Evolutionary conservation across 352 stramenopile species (phyloP).

Genomic region (Globisporangium barbulae): DNA sequence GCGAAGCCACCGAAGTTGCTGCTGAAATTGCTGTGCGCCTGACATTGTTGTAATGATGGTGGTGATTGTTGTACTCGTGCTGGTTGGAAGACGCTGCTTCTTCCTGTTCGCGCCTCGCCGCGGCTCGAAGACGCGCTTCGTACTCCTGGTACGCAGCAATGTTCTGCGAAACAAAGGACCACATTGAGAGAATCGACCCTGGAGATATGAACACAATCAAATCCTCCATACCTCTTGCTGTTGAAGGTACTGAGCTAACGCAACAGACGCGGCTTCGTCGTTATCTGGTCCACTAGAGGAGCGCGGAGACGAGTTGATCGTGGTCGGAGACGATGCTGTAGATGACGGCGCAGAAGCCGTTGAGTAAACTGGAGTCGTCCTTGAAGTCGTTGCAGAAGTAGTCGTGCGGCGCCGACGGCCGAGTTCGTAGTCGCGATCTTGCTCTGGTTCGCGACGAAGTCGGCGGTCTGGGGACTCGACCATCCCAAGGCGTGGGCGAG

Average conservation of each 20-base stretch:
- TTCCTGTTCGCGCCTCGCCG: constrained; percentile 18
- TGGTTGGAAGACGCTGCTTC: constrained; percentile 6
- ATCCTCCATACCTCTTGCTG: constrained; percentile 51
- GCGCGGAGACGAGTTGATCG: constrained; percentile 18
- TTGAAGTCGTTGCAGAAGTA: background rate
- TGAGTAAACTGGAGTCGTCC: background rate
- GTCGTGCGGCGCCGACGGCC: constrained; percentile 1
- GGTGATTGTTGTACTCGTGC: background rate
- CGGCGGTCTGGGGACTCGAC: constrained; percentile 14
- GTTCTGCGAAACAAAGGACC: constrained; percentile 30
- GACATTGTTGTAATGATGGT: background rate
- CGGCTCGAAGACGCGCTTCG: constrained; percentile 31
- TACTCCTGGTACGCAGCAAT: constrained; percentile 70
- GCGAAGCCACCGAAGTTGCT: background rate
- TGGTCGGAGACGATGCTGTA: constrained; percentile 20
- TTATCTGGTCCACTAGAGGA: constrained; percentile 22
- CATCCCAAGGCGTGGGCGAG: constrained; percentile 15
- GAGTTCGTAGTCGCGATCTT: constrained; percentile 17
- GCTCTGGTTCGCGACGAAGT: constrained; percentile 13
- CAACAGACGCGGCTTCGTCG: constrained; percentile 62
- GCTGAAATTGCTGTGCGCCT: background rate
- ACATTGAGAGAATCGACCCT: no score
- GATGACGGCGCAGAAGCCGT: constrained; percentile 13
- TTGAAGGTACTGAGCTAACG: constrained; percentile 60
- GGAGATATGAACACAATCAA: background rate